Evolutionary conservation across 2,329 filamentous ascomycete genomes (phyloP).

Genomic region (Neopestalotiopsis sp.): DNA sequence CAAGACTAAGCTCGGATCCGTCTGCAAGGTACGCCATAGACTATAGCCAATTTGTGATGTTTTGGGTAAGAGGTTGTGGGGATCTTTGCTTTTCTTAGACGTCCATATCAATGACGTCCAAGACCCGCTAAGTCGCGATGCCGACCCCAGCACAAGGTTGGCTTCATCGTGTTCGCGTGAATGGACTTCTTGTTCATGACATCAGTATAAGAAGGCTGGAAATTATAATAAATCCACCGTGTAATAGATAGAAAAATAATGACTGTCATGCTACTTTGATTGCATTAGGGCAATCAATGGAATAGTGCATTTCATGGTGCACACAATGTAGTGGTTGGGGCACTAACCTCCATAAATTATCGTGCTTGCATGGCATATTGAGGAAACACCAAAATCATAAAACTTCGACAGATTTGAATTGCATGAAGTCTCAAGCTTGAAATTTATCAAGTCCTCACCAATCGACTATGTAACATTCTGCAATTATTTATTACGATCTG

Average conservation of each 20-base stretch:
- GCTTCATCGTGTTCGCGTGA: background rate
- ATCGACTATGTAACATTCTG: too few relatives aligned
- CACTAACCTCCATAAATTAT: too few relatives aligned
- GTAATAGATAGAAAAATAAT: background rate
- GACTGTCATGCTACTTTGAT: background rate
- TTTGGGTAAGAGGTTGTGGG: background rate
- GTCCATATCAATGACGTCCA: slow-evolving; percentile 3
- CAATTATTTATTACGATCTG: too few relatives aligned
- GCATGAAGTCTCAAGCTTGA: too few relatives aligned
- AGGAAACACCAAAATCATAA: too few relatives aligned
- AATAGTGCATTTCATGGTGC: too few relatives aligned
- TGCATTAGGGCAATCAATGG: background rate
- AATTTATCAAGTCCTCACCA: too few relatives aligned
- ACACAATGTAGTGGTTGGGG: too few relatives aligned
- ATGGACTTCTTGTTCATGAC: background rate
- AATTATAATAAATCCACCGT: background rate
- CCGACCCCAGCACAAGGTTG: background rate
- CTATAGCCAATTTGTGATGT: background rate
- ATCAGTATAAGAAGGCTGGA: background rate
- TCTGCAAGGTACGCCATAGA: slow-evolving; percentile 3
- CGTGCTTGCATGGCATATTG: too few relatives aligned
- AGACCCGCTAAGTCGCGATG: slow-evolving; percentile 10
- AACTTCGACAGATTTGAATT: too few relatives aligned
- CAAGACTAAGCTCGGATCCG: background rate
- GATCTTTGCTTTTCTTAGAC: background rate